Conservation (phyloP, 257 asterid genomes). For the Solanum pennellii region DNA sequence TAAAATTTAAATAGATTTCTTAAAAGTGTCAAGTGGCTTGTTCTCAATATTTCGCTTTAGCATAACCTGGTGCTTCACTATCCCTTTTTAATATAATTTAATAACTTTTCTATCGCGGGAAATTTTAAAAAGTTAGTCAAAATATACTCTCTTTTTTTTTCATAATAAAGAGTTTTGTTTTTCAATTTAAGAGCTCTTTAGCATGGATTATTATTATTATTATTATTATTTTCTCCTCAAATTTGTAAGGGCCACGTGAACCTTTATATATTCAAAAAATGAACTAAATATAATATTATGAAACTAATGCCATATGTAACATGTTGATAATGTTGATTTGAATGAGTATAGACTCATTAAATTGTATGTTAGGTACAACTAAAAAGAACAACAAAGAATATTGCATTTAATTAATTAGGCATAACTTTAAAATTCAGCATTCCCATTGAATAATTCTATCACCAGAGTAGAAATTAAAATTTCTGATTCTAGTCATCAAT, state of each 20-base stretch:
- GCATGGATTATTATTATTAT: background rate
- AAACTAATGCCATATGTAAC: background rate
- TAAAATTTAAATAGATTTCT: background rate
- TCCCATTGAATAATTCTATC: background rate
- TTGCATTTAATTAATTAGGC: background rate
- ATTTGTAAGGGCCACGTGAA: background rate
- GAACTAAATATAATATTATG: background rate
- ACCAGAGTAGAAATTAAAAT: background rate
- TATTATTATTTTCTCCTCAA: background rate
- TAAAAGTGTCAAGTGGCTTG: background rate
- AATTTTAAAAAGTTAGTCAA: background rate
- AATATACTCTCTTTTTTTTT: background rate
- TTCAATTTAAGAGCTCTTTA: background rate
- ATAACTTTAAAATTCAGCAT: background rate
- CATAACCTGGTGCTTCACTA: background rate
- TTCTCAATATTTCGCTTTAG: background rate
- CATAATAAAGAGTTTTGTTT: too few species aligned
- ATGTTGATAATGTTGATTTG: background rate
- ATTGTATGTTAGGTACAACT: background rate
- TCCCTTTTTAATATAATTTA: background rate
- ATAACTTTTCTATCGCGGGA: too few species aligned
- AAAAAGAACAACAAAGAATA: background rate
- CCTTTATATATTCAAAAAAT: background rate
- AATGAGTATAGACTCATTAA: background rate
- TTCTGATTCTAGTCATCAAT: background rate